Conservation (phyloP, 805 yeast species). For the Zygosaccharomyces siamensis region DNA sequence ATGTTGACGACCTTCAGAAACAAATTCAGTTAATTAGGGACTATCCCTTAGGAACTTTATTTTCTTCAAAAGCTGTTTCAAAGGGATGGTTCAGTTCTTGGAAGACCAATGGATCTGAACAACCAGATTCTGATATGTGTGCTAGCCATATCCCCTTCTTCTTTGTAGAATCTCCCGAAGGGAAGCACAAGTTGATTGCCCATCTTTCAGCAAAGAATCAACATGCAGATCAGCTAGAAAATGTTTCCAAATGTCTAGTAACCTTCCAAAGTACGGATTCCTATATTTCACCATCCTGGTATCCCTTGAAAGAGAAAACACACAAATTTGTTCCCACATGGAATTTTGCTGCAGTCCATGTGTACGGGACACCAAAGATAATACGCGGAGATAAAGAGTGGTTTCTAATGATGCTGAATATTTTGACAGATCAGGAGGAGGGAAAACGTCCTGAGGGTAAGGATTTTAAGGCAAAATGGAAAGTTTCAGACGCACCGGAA, state of each 20-base stretch:
- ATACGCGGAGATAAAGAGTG: slow-evolving; percentile 43
- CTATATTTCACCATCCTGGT: slow-evolving; percentile 57
- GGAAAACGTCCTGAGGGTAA: slow-evolving; percentile 30
- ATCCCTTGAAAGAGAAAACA: slow-evolving; percentile 49
- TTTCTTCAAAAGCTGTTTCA: slow-evolving; percentile 30
- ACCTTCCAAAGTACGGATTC: slow-evolving; percentile 49
- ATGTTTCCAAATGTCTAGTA: slow-evolving; percentile 41
- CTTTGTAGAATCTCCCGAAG: slow-evolving; percentile 35
- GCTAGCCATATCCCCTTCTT: slow-evolving; percentile 58
- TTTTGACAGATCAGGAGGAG: slow-evolving; percentile 44
- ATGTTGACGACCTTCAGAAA: slow-evolving; percentile 33
- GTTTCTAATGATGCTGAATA: slow-evolving; percentile 42
- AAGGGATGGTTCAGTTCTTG: slow-evolving; percentile 13
- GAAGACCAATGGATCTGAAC: slow-evolving; percentile 9
- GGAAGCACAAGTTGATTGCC: slow-evolving; percentile 42
- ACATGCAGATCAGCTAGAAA: slow-evolving; percentile 39
- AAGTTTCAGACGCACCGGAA: slow-evolving; percentile 53
- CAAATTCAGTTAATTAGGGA: slow-evolving; percentile 41
- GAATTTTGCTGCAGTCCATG: slow-evolving; percentile 9
- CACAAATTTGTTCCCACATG: slow-evolving; percentile 64
- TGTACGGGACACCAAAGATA: slow-evolving; percentile 27
- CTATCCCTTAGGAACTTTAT: slow-evolving; percentile 50
- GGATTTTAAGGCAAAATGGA: slow-evolving; percentile 42
- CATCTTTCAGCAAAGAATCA: slow-evolving; percentile 42
- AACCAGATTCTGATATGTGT: slow-evolving; percentile 38